A percentile compares a stretch with the other conserved stretches of the same genome.
Conservation (phyloP, 257 asterid species). For the Salvia splendens region DNA sequence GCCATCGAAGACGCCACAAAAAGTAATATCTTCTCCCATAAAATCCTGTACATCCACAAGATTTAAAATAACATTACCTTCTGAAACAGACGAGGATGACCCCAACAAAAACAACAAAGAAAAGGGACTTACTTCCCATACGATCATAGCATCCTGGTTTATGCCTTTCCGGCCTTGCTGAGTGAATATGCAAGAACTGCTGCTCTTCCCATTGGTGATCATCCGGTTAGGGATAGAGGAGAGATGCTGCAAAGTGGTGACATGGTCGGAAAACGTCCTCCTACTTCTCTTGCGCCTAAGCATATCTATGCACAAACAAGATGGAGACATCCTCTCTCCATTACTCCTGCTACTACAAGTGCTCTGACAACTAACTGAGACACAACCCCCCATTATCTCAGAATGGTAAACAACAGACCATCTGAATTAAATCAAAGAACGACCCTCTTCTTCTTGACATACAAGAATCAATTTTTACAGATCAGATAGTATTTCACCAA, state of each 20-base stretch:
- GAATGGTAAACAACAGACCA: constrained; percentile 47
- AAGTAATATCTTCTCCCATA: constrained; percentile 78
- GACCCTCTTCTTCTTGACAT: constrained; percentile 30
- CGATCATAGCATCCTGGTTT: constrained; percentile 98
- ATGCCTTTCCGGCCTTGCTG: constrained; percentile 99
- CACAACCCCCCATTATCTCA: constrained; percentile 93
- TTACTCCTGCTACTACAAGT: constrained; percentile 72
- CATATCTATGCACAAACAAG: constrained; percentile 68
- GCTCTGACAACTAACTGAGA: constrained; percentile 72
- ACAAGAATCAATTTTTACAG: constrained; percentile 33
- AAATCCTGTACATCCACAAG: constrained; percentile 60
- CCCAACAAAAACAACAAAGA: neutral
- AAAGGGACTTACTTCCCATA: constrained; percentile 81
- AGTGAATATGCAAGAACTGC: constrained; percentile 84
- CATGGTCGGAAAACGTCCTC: constrained; percentile 66
- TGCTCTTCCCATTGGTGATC: constrained; percentile 75
- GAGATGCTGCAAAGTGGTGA: constrained; percentile 65
- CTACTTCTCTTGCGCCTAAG: constrained; percentile 63
- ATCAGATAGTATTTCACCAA: constrained; percentile 34
- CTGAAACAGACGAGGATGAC: neutral
- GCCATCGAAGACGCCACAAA: constrained; percentile 95
- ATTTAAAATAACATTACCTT: constrained; percentile 19
- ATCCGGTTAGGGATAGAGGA: constrained; percentile 77
- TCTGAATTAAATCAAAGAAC: constrained; percentile 34
- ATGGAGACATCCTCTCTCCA: constrained; percentile 65